These are phyloP conservation scores for Gossypium aridum DNA, from an alignment of 441 rosid species.

Conservation along the genomic window DNA sequence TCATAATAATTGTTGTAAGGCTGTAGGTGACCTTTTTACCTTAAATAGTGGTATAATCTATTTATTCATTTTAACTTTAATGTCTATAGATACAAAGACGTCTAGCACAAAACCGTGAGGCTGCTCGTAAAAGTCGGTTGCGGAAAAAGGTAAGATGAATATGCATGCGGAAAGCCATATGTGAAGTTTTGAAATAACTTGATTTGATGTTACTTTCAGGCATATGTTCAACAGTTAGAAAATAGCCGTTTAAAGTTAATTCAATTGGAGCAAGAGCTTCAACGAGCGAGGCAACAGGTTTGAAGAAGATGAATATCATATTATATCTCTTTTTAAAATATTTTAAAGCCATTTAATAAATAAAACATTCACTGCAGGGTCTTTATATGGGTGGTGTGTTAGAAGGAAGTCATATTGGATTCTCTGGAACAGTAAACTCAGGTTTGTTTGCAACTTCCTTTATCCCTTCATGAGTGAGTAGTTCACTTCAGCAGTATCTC, in stretches of 20 bases:
- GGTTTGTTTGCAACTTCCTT: constrained; percentile 33
- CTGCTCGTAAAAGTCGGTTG: constrained; percentile 94
- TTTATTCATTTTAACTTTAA: constrained; percentile 11
- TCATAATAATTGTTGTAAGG: neutral
- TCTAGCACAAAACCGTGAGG: constrained; percentile 94
- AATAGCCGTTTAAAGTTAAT: constrained; percentile 70
- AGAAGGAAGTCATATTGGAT: constrained; percentile 47
- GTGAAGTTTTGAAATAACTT: constrained; percentile 6
- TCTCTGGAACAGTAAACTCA: constrained; percentile 50
- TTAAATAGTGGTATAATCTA: constrained; percentile 6
- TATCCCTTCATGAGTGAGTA: neutral
- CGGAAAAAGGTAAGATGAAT: constrained; percentile 67
- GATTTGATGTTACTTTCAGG: constrained; percentile 36
- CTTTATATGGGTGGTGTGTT: constrained; percentile 44
- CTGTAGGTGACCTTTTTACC: neutral
- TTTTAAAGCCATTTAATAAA: constrained; percentile 2
- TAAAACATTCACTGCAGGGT: constrained; percentile 39
- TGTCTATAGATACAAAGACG: constrained; percentile 69
- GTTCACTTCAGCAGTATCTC: too few species aligned
- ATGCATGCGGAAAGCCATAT: neutral
- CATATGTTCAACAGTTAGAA: constrained; percentile 92
- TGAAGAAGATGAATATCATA: neutral
- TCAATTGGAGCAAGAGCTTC: constrained; percentile 86
- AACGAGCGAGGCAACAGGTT: constrained; percentile 76
- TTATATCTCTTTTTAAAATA: neutral